These are phyloP conservation scores for Paraconiothyrium brasiliense DNA, from an alignment of 2,329 filamentous ascomycete species.

Conservation along the genomic window DNA sequence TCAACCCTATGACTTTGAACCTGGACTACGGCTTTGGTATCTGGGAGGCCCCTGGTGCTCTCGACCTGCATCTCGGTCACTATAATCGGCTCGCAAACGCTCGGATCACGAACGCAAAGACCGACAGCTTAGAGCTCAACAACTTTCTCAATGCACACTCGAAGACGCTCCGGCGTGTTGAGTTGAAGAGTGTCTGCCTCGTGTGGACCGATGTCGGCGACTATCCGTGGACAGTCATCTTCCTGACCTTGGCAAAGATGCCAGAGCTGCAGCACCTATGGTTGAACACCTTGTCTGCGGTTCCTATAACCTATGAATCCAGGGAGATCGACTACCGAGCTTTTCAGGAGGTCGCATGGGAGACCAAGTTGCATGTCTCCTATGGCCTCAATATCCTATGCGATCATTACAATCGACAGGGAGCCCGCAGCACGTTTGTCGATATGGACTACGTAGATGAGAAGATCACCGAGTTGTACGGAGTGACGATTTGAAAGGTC, in stretches of 20 bases:
- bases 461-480: not conserved
- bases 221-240: not conserved
- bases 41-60: not conserved
- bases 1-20: not conserved
- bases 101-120: not conserved
- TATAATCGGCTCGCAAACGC: not conserved
- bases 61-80: not conserved
- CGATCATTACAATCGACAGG: not conserved
- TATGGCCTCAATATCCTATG: not conserved
- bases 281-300: not conserved
- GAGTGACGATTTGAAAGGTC: not conserved
- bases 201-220: not conserved
- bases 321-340: not conserved
- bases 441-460: not conserved
- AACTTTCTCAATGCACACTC: not conserved
- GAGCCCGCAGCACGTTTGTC: not conserved
- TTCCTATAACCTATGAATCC: not conserved
- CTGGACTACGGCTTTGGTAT: not conserved
- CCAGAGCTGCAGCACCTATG: not conserved
- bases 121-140: not conserved
- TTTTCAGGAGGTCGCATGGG: not conserved
- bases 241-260: not conserved
- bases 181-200: not conserved
- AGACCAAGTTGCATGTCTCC: not conserved
- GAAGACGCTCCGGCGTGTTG: not conserved